phyloP scores from a whole-genome alignment of 1,139 yeast genomes.

The Yamadazyma triangularis region DNA sequence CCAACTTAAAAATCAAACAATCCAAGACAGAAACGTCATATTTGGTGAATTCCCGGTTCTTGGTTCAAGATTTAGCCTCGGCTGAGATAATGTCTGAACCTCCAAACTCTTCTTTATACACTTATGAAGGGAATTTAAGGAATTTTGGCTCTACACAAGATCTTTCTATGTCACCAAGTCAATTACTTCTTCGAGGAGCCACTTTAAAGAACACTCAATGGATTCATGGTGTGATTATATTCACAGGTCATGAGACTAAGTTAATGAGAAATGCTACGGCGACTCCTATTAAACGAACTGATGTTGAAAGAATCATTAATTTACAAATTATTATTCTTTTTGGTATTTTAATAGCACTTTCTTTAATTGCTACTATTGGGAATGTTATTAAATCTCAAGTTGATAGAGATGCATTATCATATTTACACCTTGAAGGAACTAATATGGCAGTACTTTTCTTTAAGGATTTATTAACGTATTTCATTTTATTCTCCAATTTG shows the following conservation, averaged over 20 bases:
- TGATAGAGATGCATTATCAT: slow-evolving; percentile 50
- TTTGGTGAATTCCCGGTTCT: slow-evolving; percentile 63
- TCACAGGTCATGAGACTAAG: slow-evolving; percentile 98
- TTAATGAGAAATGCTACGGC: slow-evolving; percentile 99
- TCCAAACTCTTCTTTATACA: slow-evolving; percentile 91
- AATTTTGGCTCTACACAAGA: slow-evolving; percentile 49
- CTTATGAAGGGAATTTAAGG: slow-evolving; percentile 84
- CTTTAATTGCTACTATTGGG: slow-evolving; percentile 82
- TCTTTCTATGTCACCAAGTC: slow-evolving; percentile 81
- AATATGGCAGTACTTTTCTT: slow-evolving; percentile 71
- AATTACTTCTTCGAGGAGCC: slow-evolving; percentile 89
- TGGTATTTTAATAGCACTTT: slow-evolving; percentile 66
- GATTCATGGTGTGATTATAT: slow-evolving; percentile 90
- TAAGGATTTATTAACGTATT: slow-evolving; percentile 82
- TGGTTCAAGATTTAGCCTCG: slow-evolving; percentile 34
- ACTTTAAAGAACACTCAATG: slow-evolving; percentile 91
- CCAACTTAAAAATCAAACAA: slow-evolving; percentile 92
- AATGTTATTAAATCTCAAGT: slow-evolving; percentile 71
- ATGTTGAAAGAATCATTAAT: slow-evolving; percentile 93
- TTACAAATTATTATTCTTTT: slow-evolving; percentile 87
- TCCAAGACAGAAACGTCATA: slow-evolving; percentile 74
- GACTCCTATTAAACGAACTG: slow-evolving; percentile 94
- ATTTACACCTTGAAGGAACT: slow-evolving; percentile 66
- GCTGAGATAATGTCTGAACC: slow-evolving; percentile 70
- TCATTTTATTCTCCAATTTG: slow-evolving; percentile 93